A percentile compares a stretch with the other conserved stretches of the same genome.
phyloP scores from a whole-genome alignment of 768 basidiomycete species.

The Lyophyllum semitale region DNA sequence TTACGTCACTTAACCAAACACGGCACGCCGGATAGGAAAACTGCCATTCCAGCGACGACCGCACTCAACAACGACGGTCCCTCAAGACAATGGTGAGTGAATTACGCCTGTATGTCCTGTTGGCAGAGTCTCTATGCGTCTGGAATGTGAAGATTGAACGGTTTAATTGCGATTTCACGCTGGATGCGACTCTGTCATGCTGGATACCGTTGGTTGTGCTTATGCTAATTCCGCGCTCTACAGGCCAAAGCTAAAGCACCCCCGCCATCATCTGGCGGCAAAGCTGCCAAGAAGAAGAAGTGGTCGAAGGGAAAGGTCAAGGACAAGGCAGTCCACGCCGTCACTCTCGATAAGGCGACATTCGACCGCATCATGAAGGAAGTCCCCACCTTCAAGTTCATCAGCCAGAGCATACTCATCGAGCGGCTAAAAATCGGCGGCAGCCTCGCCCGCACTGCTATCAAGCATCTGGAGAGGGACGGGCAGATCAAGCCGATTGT shows the following conservation, averaged over 20 bases:
- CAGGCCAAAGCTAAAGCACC: slow-evolving; percentile 82
- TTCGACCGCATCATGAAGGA: slow-evolving; percentile 97
- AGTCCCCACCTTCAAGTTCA: slow-evolving; percentile 98
- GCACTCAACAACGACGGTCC: slow-evolving; percentile 44
- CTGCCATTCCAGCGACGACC: slow-evolving; percentile 16
- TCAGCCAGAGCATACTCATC: slow-evolving; percentile 97
- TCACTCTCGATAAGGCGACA: slow-evolving; percentile 90
- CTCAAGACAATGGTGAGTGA: slow-evolving; percentile 44
- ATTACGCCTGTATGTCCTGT: slow-evolving; percentile 13
- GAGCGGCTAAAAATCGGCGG: slow-evolving; percentile 98
- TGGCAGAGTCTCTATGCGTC: background rate
- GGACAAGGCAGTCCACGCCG: slow-evolving; percentile 99
- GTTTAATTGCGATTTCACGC: slow-evolving; percentile 13
- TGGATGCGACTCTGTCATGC: slow-evolving; percentile 38
- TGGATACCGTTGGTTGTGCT: slow-evolving; percentile 34
- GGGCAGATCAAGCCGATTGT: slow-evolving; percentile 94
- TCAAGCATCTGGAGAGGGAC: slow-evolving; percentile 91
- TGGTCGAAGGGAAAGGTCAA: slow-evolving; percentile 99
- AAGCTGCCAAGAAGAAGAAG: slow-evolving; percentile 99
- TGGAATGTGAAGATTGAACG: slow-evolving; percentile 2
- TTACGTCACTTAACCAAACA: slow-evolving; percentile 42
- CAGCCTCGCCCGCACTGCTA: slow-evolving; percentile 87
- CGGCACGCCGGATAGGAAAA: slow-evolving; percentile 33
- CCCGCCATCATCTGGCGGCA: slow-evolving; percentile 73
- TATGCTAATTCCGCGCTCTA: slow-evolving; percentile 21